These are phyloP conservation scores for Albizia julibrissin DNA, from an alignment of 306 rosid genomes.

Conservation along the genomic window DNA sequence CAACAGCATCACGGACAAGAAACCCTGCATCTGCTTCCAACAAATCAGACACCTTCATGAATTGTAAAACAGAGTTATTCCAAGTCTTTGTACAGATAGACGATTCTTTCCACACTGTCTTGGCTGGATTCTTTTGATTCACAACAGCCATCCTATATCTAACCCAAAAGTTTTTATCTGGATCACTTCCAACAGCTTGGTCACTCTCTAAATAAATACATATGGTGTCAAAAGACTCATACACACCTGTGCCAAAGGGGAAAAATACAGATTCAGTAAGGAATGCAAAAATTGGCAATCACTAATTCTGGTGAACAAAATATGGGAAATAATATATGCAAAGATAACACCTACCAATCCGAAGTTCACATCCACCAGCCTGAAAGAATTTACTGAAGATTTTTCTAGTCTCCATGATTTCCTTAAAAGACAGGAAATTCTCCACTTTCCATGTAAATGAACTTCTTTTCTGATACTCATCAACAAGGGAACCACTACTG, in stretches of 20 bases:
- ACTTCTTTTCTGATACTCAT: conserved; percentile 60
- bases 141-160: conserved; percentile 96
- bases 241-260: conserved; percentile 69
- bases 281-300: conserved; percentile 33
- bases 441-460: conserved; percentile 99
- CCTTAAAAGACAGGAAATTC: conserved; percentile 93
- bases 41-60: conserved; percentile 99
- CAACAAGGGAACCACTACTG: conserved; percentile 52
- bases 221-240: conserved; percentile 97
- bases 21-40: conserved; percentile 96
- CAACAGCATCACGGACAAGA: conserved; percentile 92
- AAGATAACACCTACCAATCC: conserved; percentile 73
- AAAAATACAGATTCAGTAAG: conserved; percentile 13
- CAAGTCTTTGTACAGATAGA: conserved; percentile 98
- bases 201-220: conserved; percentile 99
- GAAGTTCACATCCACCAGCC: conserved; percentile 99
- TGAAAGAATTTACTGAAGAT: conserved; percentile 98
- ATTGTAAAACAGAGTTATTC: conserved; percentile 99
- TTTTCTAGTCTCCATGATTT: conserved; percentile 98
- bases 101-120: conserved; percentile 99
- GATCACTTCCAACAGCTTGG: conserved; percentile 93
- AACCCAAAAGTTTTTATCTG: conserved; percentile 98
- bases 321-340: conserved; percentile 21
- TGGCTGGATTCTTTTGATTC: conserved; percentile 88
- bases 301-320: conserved; percentile 23